Evolutionary conservation across 805 yeast species (phyloP).

Genomic region (Isabelozyma rhagii): DNA sequence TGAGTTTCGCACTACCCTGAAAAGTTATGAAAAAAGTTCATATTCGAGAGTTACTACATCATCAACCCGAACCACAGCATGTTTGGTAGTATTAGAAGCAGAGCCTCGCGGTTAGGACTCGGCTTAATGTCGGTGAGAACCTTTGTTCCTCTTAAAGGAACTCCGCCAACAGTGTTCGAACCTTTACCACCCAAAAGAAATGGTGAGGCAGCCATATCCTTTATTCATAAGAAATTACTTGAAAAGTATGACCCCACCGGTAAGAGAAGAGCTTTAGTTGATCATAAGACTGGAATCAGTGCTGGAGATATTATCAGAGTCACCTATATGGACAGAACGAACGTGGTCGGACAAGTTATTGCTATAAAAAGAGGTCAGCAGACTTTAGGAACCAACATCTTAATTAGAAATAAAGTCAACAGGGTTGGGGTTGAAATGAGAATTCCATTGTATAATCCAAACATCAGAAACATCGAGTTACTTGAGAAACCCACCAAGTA

Average conservation of each 20-base stretch:
- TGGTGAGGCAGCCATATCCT: slow-evolving; percentile 44
- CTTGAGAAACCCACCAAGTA: slow-evolving; percentile 70
- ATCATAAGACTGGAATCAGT: slow-evolving; percentile 42
- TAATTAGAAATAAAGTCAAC: slow-evolving; percentile 77
- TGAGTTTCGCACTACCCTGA: background rate
- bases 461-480: slow-evolving; percentile 71
- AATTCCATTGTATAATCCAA: slow-evolving; percentile 78
- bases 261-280: slow-evolving; percentile 28
- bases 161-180: slow-evolving; percentile 40
- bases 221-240: slow-evolving; percentile 50
- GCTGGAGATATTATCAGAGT: slow-evolving; percentile 84
- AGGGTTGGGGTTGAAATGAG: slow-evolving; percentile 84
- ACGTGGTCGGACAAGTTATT: slow-evolving; percentile 74
- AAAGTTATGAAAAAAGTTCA: background rate
- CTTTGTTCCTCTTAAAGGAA: background rate
- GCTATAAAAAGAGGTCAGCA: slow-evolving; percentile 63
- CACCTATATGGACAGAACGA: slow-evolving; percentile 62
- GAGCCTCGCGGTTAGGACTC: background rate
- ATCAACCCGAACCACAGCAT: background rate
- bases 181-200: slow-evolving; percentile 49
- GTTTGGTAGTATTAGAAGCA: background rate
- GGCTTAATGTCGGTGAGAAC: background rate
- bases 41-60: background rate
- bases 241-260: slow-evolving; percentile 70
- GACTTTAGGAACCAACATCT: slow-evolving; percentile 69